Conservation (phyloP, 164 flowering plant species). For the Warburgia ugandensis region DNA sequence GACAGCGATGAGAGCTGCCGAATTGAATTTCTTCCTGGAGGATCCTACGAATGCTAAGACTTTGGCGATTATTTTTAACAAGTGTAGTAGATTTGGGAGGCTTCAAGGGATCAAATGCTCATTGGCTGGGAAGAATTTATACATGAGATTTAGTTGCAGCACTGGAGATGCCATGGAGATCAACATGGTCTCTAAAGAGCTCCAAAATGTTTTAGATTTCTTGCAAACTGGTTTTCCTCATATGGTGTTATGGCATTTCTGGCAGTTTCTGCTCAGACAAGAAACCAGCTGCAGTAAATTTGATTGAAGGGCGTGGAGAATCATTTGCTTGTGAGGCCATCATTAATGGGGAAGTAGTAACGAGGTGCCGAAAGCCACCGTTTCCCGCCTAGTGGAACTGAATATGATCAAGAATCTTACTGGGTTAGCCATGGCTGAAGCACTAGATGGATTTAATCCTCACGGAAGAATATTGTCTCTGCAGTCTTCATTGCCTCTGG, state of each 20-base stretch:
- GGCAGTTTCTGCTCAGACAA: conserved; percentile 80
- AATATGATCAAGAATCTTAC: conserved; percentile 80
- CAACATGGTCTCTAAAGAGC: conserved; percentile 95
- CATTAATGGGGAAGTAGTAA: conserved; percentile 69
- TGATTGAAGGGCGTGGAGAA: conserved; percentile 89
- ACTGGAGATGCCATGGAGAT: conserved; percentile 98
- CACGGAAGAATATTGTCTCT: conserved; percentile 84
- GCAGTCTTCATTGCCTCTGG: conserved; percentile 87
- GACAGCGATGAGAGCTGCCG: conserved; percentile 53
- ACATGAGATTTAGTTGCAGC: conserved; percentile 65
- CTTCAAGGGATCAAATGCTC: conserved; percentile 66
- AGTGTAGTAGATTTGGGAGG: conserved; percentile 79
- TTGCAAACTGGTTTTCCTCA: conserved; percentile 68
- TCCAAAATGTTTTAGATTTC: conserved; percentile 76
- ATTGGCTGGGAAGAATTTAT: conserved; percentile 68
- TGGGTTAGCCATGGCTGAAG: conserved; percentile 82
- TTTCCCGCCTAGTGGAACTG: conserved; percentile 69
- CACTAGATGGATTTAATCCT: conserved; percentile 86
- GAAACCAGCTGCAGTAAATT: conserved; percentile 80
- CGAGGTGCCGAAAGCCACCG: conserved; percentile 64
- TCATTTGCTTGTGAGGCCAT: conserved; percentile 80
- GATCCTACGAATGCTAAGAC: conserved; percentile 51
- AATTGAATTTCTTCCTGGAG: conserved; percentile 55
- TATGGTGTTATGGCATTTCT: conserved; percentile 77
- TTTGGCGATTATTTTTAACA: conserved; percentile 43